These are phyloP conservation scores for Zymoseptoria crescenta DNA, from an alignment of 2,329 filamentous ascomycete genomes.

Conservation along the genomic window DNA sequence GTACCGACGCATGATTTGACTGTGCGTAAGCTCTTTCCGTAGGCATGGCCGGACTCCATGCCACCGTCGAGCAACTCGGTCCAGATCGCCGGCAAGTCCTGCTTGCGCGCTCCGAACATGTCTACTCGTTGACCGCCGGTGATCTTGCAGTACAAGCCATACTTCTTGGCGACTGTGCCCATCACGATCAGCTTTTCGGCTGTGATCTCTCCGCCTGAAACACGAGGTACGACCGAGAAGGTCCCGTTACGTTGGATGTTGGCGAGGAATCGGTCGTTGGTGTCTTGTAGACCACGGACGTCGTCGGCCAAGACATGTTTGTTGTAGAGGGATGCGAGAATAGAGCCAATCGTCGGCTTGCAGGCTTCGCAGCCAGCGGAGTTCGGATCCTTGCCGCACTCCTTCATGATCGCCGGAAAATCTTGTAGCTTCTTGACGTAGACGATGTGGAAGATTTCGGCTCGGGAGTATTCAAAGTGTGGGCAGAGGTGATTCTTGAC, in stretches of 20 bases:
- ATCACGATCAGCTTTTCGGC: conserved; percentile 78
- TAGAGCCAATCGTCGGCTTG: conserved; percentile 74
- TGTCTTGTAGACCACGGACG: conserved; percentile 72
- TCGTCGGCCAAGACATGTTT: conserved; percentile 67
- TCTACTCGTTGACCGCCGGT: conserved; percentile 88
- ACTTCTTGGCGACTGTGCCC: conserved; percentile 76
- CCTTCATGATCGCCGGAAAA: conserved; percentile 68
- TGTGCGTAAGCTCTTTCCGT: conserved; percentile 79
- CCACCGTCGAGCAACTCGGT: conserved; percentile 69
- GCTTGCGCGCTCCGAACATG: conserved; percentile 84
- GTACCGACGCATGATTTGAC: conserved; percentile 90
- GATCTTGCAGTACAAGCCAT: conserved; percentile 81
- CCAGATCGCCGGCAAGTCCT: conserved; percentile 79
- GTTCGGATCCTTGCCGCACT: conserved; percentile 61
- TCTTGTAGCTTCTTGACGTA: conserved; percentile 70
- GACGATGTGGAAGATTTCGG: conserved; percentile 84
- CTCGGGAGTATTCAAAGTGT: conserved; percentile 76
- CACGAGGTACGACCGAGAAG: conserved; percentile 77
- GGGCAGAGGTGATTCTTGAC: conserved; percentile 80
- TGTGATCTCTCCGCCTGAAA: conserved; percentile 79
- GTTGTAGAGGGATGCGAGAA: conserved; percentile 77
- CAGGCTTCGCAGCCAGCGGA: conserved; percentile 81
- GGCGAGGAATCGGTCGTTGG: conserved; percentile 78
- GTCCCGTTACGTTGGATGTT: conserved; percentile 91
- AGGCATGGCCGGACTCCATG: conserved; percentile 85